Base-by-base conservation (phyloP, 306 rosid species). In the Citrullus mucosospermus region DNA sequence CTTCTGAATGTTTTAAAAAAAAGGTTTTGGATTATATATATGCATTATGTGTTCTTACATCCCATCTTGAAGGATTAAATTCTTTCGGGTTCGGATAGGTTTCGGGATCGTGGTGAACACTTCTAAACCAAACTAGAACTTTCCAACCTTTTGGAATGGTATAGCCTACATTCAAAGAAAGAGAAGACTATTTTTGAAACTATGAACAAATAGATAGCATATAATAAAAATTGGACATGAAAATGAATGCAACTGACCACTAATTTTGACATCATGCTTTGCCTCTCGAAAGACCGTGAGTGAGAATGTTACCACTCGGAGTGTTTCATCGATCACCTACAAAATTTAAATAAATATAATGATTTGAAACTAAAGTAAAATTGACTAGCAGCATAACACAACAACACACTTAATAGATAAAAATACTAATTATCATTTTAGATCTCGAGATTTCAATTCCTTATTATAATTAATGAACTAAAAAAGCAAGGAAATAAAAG, bases 61-160 rank as follows among this genome's bases (percentile, higher is more conserved):
- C 82, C 97, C 97, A 94, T 88, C 98, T 86, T 11, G 85, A 69
- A 72, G 98, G 98, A 43, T 94, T 84, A 66, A 90, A 94, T 68
- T 89, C 92, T 85, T 17, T 84, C 28, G 98, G 98, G 60, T 92
- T 79, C 15, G 91, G 92, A 85, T 88, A 94, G 73, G 83, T 84
- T 86, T 92, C 91, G 22, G 97, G 89, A 83, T 94, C 96, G 4
- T 84, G 87, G 61, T 94, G 98, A 85, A 94, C 87, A 12, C 85
- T 86, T 65, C 98, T 87, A 60, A 94, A 94, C 98, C 98, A 94
- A 2, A 86, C 89, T 39, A 94, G 89, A 4, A 84, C 91, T 85
- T 87, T 94, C 98, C 98, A 92, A 20, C 96, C 97, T 82, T 89
- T 88, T 34, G 98, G 98, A 82, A 94, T 82, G 60, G 66, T 73